phyloP scores from a whole-genome alignment of 371 early-diverging fungal genomes.

The Mortierella sp. region DNA sequence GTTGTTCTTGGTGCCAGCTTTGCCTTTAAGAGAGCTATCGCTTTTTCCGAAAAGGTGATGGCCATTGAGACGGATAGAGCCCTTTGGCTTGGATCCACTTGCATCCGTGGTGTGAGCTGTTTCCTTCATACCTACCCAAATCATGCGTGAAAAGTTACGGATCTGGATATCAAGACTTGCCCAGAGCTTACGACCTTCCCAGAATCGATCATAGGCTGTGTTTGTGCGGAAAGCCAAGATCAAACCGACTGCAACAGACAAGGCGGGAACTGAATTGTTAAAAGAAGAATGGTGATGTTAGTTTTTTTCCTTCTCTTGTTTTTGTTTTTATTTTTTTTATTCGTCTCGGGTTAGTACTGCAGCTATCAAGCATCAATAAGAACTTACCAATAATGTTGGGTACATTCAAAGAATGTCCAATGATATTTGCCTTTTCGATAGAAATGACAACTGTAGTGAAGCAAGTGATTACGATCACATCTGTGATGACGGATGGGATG shows the following conservation, averaged over 20 bases:
- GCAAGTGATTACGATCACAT: constrained; percentile 26
- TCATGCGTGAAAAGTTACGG: constrained; percentile 73
- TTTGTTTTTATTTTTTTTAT: not conserved
- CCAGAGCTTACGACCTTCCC: constrained; percentile 77
- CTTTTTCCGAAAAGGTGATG: constrained; percentile 42
- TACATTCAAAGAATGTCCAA: constrained; percentile 11
- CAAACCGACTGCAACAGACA: constrained; percentile 74
- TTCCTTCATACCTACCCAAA: constrained; percentile 73
- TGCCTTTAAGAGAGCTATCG: not conserved
- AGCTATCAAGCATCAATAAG: not conserved
- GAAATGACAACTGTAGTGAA: constrained; percentile 19
- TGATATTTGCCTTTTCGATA: not conserved
- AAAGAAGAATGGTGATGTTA: not conserved
- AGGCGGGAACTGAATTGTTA: constrained; percentile 57
- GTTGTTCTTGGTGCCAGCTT: not conserved
- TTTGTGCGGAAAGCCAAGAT: constrained; percentile 80
- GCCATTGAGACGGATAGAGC: constrained; percentile 5
- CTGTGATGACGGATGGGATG: constrained; percentile 36
- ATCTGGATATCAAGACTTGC: constrained; percentile 66
- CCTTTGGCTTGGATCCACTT: not conserved
- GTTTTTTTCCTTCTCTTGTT: not conserved
- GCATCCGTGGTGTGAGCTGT: constrained; percentile 29
- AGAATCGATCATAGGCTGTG: constrained; percentile 78
- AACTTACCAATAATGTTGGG: constrained; percentile 42
- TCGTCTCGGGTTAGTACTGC: not conserved